These are phyloP conservation scores for Orbilia quercus DNA, from an alignment of 2,329 filamentous ascomycete species.

Conservation along the genomic window DNA sequence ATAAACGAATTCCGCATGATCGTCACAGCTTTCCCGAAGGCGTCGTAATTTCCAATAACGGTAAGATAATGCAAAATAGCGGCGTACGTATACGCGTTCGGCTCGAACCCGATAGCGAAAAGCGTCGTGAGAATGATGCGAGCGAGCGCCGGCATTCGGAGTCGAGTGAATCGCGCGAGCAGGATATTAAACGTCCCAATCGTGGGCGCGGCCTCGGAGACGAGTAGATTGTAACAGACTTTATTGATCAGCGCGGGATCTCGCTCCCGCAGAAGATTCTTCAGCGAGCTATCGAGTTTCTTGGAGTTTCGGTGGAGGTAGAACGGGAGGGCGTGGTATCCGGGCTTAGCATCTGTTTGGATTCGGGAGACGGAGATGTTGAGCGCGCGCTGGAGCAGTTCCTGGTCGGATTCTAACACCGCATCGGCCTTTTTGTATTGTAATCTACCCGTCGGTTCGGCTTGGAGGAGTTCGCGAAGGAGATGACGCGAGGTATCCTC, in stretches of 20 bases:
- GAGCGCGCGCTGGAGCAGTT: constrained; percentile 30
- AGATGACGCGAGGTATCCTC: constrained; percentile 50
- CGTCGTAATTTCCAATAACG: constrained; percentile 41
- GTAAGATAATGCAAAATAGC: constrained; percentile 49
- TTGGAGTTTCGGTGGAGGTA: constrained; percentile 50
- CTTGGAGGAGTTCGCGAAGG: constrained; percentile 27
- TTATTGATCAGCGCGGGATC: constrained; percentile 35
- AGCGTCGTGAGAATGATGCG: constrained; percentile 45
- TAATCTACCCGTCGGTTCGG: neutral
- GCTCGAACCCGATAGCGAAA: constrained; percentile 44
- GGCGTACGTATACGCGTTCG: constrained; percentile 42
- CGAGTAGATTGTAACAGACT: constrained; percentile 52
- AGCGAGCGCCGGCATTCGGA: constrained; percentile 42
- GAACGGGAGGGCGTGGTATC: constrained; percentile 43
- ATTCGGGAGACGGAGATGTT: constrained; percentile 32
- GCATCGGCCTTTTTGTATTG: constrained; percentile 31
- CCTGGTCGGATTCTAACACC: constrained; percentile 23
- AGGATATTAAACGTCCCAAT: constrained; percentile 51
- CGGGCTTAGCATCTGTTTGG: constrained; percentile 30
- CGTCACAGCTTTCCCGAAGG: constrained; percentile 44
- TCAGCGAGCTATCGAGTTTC: constrained; percentile 28
- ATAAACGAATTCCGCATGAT: constrained; percentile 48
- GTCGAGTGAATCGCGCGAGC: constrained; percentile 41
- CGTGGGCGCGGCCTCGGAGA: constrained; percentile 48
- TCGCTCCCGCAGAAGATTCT: constrained; percentile 12